phyloP scores from a whole-genome alignment of 805 yeast species.

The Myxozyma melibiosi region DNA sequence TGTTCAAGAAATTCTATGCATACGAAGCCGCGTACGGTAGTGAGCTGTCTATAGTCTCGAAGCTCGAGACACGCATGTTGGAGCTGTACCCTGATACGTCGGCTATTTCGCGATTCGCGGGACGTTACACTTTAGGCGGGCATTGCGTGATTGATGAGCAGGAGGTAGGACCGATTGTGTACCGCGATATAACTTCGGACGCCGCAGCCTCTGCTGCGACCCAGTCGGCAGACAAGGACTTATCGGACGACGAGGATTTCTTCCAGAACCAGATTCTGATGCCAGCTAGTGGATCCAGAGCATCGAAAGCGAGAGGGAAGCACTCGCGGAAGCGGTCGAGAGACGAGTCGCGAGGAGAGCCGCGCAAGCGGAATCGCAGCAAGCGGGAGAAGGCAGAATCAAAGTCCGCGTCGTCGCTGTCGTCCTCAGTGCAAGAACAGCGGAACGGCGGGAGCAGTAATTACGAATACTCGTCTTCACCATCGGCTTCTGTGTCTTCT shows the following conservation, averaged over 20 bases:
- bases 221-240: neutral
- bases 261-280: neutral
- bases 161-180: conserved; percentile 24
- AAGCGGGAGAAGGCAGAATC: conserved; percentile 27
- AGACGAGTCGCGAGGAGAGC: neutral
- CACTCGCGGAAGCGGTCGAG: conserved; percentile 15
- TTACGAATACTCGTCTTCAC: neutral
- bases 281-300: conserved; percentile 4
- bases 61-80: conserved; percentile 66
- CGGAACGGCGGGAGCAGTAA: neutral
- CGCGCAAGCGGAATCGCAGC: conserved; percentile 19
- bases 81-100: conserved; percentile 66
- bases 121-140: conserved; percentile 40
- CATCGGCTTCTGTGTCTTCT: neutral
- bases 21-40: conserved; percentile 68
- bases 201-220: neutral
- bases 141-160: conserved; percentile 20
- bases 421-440: neutral
- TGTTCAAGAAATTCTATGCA: conserved; percentile 61
- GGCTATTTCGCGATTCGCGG: conserved; percentile 44
- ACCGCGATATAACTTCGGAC: conserved; percentile 14
- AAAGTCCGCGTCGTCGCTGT: conserved; percentile 1
- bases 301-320: neutral
- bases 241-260: conserved; percentile 13
- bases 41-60: conserved; percentile 64